Conservation (phyloP, 768 basidiomycete species). For the Psilocybe cyanescens region DNA sequence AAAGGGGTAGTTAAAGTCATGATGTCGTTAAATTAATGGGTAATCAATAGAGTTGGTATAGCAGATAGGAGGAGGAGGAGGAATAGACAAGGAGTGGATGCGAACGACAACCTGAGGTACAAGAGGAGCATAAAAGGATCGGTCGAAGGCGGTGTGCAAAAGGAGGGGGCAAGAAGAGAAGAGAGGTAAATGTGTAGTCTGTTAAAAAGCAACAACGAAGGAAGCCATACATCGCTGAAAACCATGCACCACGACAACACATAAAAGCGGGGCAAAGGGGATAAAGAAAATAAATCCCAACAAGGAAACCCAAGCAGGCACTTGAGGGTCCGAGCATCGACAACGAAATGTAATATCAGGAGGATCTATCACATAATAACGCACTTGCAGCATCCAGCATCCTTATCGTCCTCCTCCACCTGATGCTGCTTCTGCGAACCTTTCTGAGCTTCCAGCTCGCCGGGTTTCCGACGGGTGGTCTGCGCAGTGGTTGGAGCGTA, state of each 20-base stretch:
- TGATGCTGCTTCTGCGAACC: slow-evolving; percentile 33
- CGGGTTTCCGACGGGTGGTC: background rate
- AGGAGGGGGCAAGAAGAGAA: background rate
- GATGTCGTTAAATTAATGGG: slow-evolving; percentile 19
- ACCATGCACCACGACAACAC: background rate
- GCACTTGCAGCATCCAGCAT: slow-evolving; percentile 79
- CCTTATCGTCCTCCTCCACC: slow-evolving; percentile 51
- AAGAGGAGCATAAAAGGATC: background rate
- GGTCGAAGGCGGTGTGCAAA: background rate
- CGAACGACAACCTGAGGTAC: slow-evolving; percentile 8
- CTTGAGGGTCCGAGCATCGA: background rate
- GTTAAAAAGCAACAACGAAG: too few relatives aligned
- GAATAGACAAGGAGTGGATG: slow-evolving; percentile 12
- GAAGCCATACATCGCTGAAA: too few relatives aligned
- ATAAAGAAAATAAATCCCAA: background rate
- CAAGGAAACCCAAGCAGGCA: too few relatives aligned
- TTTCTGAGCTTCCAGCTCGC: slow-evolving; percentile 19
- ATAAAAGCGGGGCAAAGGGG: too few relatives aligned
- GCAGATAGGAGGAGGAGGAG: background rate
- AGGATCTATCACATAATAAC: slow-evolving; percentile 70
- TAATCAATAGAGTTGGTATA: slow-evolving; percentile 21
- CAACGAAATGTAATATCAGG: background rate
- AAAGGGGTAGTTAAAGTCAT: slow-evolving; percentile 6
- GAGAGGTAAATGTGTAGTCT: background rate
- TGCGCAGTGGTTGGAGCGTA: slow-evolving; percentile 41